Percentiles rank a stretch among this genome's conserved stretches.
phyloP scores from a whole-genome alignment of 2,329 filamentous ascomycete species.

The Xylogone sp. region DNA sequence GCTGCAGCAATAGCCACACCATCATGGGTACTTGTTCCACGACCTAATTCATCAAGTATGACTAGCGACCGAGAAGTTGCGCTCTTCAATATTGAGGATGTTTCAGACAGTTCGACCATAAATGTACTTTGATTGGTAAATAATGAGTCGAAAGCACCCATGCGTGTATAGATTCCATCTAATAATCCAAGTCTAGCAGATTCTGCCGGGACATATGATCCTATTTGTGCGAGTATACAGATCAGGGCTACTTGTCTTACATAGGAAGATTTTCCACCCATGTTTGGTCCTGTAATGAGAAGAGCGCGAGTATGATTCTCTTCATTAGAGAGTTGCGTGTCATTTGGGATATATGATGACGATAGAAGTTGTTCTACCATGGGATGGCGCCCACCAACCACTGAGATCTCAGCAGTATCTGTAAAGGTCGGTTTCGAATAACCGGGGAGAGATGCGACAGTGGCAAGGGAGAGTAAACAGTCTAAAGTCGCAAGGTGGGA shows the following conservation, averaged over 20 bases:
- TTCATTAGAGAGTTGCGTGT: constrained; percentile 66
- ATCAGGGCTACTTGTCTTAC: constrained; percentile 90
- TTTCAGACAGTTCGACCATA: constrained; percentile 96
- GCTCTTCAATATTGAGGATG: constrained; percentile 82
- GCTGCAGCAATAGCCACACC: constrained; percentile 93
- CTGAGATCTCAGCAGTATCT: constrained; percentile 61
- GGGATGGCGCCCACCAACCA: constrained; percentile 78
- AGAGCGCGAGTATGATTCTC: constrained; percentile 50
- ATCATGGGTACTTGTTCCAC: constrained; percentile 92
- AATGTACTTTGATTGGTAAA: constrained; percentile 93
- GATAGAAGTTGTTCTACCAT: constrained; percentile 92
- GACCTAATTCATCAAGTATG: constrained; percentile 89
- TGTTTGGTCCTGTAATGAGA: constrained; percentile 94
- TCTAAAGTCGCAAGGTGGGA: constrained; percentile 83
- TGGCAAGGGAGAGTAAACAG: constrained; percentile 81
- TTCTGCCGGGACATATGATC: constrained; percentile 85
- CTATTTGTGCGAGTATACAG: constrained; percentile 89
- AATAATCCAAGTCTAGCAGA: constrained; percentile 73
- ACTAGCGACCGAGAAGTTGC: constrained; percentile 82
- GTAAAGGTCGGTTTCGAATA: constrained; percentile 75
- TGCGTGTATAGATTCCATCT: constrained; percentile 91
- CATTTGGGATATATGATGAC: constrained; percentile 87
- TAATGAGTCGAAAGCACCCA: constrained; percentile 94
- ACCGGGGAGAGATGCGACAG: constrained; percentile 79
- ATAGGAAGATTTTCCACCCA: constrained; percentile 98